A percentile compares a stretch with the other conserved stretches of the same genome.
Evolutionary conservation across 805 yeast species (phyloP).

Genomic region (Metschnikowia koreensis): DNA sequence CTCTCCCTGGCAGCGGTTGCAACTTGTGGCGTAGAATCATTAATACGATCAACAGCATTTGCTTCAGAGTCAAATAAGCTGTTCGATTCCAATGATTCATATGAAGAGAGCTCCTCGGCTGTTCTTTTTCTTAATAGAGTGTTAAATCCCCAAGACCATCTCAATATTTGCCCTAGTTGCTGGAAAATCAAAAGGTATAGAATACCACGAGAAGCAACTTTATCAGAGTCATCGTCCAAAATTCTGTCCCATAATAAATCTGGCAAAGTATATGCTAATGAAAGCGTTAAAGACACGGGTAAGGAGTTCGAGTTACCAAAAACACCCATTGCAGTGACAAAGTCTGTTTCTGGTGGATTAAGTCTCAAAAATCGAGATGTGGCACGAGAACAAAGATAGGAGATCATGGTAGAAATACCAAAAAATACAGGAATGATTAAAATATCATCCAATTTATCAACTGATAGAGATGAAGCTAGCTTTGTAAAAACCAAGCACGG

Average conservation of each 20-base stretch:
- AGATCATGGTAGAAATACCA: slow-evolving; percentile 76
- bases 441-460: slow-evolving; percentile 76
- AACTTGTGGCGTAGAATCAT: neutral
- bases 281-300: slow-evolving; percentile 86
- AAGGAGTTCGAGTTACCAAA: slow-evolving; percentile 94
- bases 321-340: slow-evolving; percentile 94
- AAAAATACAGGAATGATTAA: slow-evolving; percentile 81
- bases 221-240: slow-evolving; percentile 61
- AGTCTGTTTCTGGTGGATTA: slow-evolving; percentile 77
- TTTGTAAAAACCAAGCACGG: slow-evolving; percentile 93
- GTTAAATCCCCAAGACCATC: slow-evolving; percentile 90
- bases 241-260: slow-evolving; percentile 73
- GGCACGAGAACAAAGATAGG: slow-evolving; percentile 59
- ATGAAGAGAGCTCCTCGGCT: slow-evolving; percentile 27
- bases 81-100: neutral
- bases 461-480: slow-evolving; percentile 61
- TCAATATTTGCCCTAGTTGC: slow-evolving; percentile 76
- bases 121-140: slow-evolving; percentile 57
- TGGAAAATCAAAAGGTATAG: slow-evolving; percentile 72
- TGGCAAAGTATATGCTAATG: slow-evolving; percentile 74
- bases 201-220: slow-evolving; percentile 76
- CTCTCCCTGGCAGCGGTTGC: neutral
- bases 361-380: slow-evolving; percentile 54
- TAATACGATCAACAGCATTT: neutral
- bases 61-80: slow-evolving; percentile 5